Base-by-base conservation (phyloP, 208 protist genomes). In the Trypanosoma lewisi region DNA sequence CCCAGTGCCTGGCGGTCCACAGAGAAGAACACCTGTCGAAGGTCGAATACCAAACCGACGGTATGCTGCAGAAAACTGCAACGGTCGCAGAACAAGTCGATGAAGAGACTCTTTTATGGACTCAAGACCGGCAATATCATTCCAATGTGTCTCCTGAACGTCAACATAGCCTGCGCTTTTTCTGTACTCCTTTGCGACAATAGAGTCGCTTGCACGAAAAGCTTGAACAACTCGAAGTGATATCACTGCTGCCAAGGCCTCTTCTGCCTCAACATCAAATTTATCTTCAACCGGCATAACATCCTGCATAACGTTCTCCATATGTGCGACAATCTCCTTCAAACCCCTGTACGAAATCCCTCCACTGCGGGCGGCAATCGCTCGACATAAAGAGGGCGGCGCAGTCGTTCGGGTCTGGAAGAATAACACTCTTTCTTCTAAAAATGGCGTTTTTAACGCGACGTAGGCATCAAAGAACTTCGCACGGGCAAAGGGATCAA, bases 1-100 rank as follows among this genome's bases (percentile, higher is more conserved):
- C 16, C 93, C 93, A 0, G 94, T 97, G 11, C 94, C 94, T 0
- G 94, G 94, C 6, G 94, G 94, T 0, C 94, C 92, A 66, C 91
- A 75, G 12, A 97, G 85, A 4, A 97, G 70, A 4, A 97, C 58
- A 11, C 91, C 95, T 1, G 89, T 97, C 1, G 91, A 91, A 7
- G 94, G 95, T n/a, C 71, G 75, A 14, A 95, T 81, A 31, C 64
- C 55, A 53, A 73, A 78, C 30, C 57, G 67, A 19, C 58, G 54
- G 57, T 83, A 83, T 17, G 64, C 31, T 11, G 34, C 23, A 42
- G 34, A 21, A 41, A 67, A 58, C 12, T 56, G 67, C 25, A 91
- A 48, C 0, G 83, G 83, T 12, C 72, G 66, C 30, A 79, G 63
- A 17, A 89, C 55, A 53, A 91, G 53, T 7, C 73, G 51, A 50